Evolutionary conservation across 2,329 filamentous ascomycete genomes (phyloP).

Genomic region (Alternaria angustiovoidea): DNA sequence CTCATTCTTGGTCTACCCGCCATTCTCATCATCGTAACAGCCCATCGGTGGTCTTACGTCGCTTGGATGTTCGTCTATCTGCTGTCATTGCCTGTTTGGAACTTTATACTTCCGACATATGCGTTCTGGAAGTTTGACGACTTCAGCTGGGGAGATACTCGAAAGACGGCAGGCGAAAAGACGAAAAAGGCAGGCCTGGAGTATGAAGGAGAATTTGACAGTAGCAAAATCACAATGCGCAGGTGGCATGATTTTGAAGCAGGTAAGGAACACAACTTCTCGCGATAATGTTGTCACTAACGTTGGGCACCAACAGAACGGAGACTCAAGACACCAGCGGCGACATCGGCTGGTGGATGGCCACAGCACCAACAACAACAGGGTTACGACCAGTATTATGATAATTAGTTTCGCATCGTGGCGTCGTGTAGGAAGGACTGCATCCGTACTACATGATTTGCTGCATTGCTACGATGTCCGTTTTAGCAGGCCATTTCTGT

Average conservation of each 20-base stretch:
- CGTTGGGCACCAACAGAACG: constrained; percentile 49
- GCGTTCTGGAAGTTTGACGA: constrained; percentile 99
- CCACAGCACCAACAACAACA: constrained; percentile 47
- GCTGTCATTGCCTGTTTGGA: constrained; percentile 92
- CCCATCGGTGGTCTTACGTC: constrained; percentile 90
- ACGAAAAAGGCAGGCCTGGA: constrained; percentile 86
- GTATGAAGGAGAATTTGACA: constrained; percentile 95
- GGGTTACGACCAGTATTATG: constrained; percentile 52
- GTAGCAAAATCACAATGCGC: constrained; percentile 99
- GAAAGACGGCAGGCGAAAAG: constrained; percentile 92
- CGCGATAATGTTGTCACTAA: constrained; percentile 37
- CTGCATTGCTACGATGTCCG: constrained; percentile 37
- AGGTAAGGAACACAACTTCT: constrained; percentile 55
- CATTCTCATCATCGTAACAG: constrained; percentile 89
- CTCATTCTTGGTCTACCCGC: constrained; percentile 94
- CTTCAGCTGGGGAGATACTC: constrained; percentile 98
- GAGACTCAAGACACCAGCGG: constrained; percentile 50
- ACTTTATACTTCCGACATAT: constrained; percentile 92
- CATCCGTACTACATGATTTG: constrained; percentile 39
- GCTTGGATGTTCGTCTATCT: constrained; percentile 98
- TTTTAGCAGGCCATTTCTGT: constrained; percentile 14
- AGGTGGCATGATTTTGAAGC: constrained; percentile 93
- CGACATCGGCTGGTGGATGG: constrained; percentile 47
- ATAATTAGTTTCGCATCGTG: constrained; percentile 47
- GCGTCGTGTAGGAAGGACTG: constrained; percentile 36